Base-by-base conservation (phyloP, 495 filamentous ascomycete species). In the Podospora fimiseda region DNA sequence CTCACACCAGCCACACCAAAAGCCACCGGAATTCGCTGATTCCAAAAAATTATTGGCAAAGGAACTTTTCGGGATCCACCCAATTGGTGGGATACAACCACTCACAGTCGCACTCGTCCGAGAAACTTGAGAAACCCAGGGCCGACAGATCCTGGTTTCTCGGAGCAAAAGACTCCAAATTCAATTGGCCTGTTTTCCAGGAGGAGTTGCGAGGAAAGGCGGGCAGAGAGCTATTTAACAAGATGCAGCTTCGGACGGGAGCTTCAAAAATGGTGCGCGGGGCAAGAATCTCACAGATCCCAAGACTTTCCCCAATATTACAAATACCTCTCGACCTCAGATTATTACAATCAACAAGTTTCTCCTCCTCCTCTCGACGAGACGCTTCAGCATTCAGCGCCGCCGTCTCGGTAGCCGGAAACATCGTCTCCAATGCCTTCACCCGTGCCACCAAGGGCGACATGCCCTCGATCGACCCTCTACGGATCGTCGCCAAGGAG, bases 401-500 rank as follows among this genome's bases (percentile, higher is more conserved):
- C 2, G 90, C 89, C 2, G 86, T 90, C 33, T 83, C 86, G 2
- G 86, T 87, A 2, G 89, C 88, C 20, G 84, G 88, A 53, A 82
- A 85, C 62, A 77, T 90, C 59, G 85, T 94, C 63, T 74, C 74
- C 48, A 86, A 87, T 66, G 85, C 81, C 27, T 68, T 85, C 41
- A 70, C 82, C 68, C 60, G 84, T 68, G 71, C 78, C 61, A 60
- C 70, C 49, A 62, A 72, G 55, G 71, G 71, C 49, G 81, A 81
- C 51, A 72, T 88, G 59, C 81, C 80, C 24, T 52, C 56, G 51
- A 80, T 88, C 56, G 87, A 89, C 62, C 86, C 86, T 20, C 76
- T 89, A 57, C 78, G 85, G 33, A 88, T 89, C 30, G 88, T 96
- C 18, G 90, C 87, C 46, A 95, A 94, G 71, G 91, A 96, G 72